Base-by-base conservation (phyloP, 495 filamentous ascomycete species). In the Aspergillus coremiiformis region DNA sequence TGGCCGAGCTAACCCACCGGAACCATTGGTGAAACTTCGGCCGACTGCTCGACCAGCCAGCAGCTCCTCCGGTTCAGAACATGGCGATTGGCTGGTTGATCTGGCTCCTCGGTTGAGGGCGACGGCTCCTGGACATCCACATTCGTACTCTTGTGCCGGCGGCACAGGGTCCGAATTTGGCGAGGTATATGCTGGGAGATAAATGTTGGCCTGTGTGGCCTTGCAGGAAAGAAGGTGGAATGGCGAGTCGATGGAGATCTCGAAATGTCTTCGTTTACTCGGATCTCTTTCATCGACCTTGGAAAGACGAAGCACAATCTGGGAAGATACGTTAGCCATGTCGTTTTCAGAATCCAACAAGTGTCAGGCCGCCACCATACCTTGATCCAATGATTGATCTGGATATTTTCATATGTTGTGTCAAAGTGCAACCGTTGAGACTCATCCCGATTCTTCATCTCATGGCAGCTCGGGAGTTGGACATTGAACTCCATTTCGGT, bases 321-420 rank as follows among this genome's bases (percentile, higher is more conserved):
- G 54, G 10, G 21, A 56, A 26, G 2, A 29, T 37, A 24, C 6
- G 17, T 24, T 23, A 51, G 22, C 7, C 39, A 9, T 8, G 39
- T 44, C 17, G 47, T 21, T 21, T 27, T 15, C n/a, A 21, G 23
- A n/a, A 33, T 1, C 3, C 8, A 7, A 48, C 44, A 5, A 19
- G 24, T 14, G 17, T 14, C 27, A 11, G 24, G 15, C 14, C 19
- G 15, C 14, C 19, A 10, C 57, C 77, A 44, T 80, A 94, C 93
- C 83, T 98, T 98, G 62, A 98, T 96, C 93, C 94, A 97, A 64
- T 98, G 93, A 60, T 91, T 90, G 43, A 98, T 91, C 61, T 95
- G 89, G 37, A 95, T 95, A 51, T 95, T 93, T 66, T 87, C 86
- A 76, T 91, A 97, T 14, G 93, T 96, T 44, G 90, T 96, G 59